Percentiles rank a stretch among this genome's conserved stretches.
phyloP scores from a whole-genome alignment of 257 asterid species.

The Gentiana straminea region DNA sequence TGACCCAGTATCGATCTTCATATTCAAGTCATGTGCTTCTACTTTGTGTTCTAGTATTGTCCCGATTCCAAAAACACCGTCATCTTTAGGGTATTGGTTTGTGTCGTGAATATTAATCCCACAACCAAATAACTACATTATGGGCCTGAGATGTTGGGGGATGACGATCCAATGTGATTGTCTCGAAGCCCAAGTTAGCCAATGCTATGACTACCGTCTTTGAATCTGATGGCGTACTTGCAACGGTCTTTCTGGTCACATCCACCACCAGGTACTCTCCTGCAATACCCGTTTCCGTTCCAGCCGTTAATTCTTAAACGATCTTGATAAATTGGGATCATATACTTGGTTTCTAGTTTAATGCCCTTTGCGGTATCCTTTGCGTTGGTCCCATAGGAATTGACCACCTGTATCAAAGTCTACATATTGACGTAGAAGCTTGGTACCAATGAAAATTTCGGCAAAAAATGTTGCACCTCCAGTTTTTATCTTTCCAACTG shows the following conservation, averaged over 20 bases:
- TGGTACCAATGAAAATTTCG: background rate
- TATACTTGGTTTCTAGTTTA: background rate
- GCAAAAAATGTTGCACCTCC: background rate
- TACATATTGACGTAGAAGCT: background rate
- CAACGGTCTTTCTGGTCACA: background rate
- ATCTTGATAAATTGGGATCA: constrained; percentile 8
- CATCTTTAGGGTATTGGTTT: background rate
- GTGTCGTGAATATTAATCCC: background rate
- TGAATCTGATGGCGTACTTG: background rate
- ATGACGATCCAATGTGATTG: background rate
- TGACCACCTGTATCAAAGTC: background rate
- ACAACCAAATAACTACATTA: background rate
- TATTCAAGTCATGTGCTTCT: background rate
- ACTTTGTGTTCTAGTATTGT: background rate
- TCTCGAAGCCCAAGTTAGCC: background rate
- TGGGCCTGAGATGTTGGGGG: background rate
- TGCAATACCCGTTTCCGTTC: background rate
- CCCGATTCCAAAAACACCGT: background rate
- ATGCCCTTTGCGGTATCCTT: background rate
- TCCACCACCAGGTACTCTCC: background rate
- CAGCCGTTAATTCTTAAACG: background rate
- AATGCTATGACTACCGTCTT: background rate
- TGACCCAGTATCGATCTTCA: background rate
- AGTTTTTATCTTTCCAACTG: no score
- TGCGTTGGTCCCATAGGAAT: background rate